Base-by-base conservation (phyloP, 176 grass and related monocot species). In the Oryza coarctata region DNA sequence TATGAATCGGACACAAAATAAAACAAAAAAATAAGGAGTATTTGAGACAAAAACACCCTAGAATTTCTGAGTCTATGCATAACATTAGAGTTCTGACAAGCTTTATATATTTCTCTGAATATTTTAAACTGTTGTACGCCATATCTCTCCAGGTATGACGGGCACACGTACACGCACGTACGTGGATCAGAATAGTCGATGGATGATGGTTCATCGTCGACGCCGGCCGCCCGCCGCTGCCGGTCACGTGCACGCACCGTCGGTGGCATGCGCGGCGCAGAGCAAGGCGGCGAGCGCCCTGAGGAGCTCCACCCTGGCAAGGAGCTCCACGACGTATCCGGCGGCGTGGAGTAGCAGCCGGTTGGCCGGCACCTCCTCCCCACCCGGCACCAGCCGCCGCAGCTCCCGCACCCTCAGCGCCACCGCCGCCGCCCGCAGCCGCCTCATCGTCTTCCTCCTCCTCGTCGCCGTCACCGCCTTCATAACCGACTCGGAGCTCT, bases 321-420 rank as follows among this genome's bases (percentile, higher is more conserved):
- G 86, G 70, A 98, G 81, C 14, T 88, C 74, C 25, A 71, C 77
- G 68, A 98, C 92, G 84, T 98, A 98, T 78, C 91, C 88, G 41
- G 95, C 88, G 13, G 95, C 84, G 74, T 75, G 88, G 63, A 88
- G 13, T 22, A 98, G 81, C 38, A 98, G 86, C 65, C 82, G 88
- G 47, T 86, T 92, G 22, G 90, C 90, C 10, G 86, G 90, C 85
- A 88, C 23, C 5, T 69, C 77, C 26, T 27, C 60, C n/a, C 82
- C 79, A 33, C 92, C 92, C 1, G 92, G 95, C 22, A 98, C 95
- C 18, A 98, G 79, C 82, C 90, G 82, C 82, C 89, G 92, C 26
- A 98, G 95, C 84, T 98, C 90, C 55, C 86, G 78, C 65, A 98
- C 88, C 85, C 88, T 98, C 57, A 82, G 86, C 49, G 65, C 45